A percentile compares a stretch with the other conserved stretches of the same genome.
These are phyloP conservation scores for Murraya paniculata DNA, from an alignment of 345 rosid species.

Conservation along the genomic window DNA sequence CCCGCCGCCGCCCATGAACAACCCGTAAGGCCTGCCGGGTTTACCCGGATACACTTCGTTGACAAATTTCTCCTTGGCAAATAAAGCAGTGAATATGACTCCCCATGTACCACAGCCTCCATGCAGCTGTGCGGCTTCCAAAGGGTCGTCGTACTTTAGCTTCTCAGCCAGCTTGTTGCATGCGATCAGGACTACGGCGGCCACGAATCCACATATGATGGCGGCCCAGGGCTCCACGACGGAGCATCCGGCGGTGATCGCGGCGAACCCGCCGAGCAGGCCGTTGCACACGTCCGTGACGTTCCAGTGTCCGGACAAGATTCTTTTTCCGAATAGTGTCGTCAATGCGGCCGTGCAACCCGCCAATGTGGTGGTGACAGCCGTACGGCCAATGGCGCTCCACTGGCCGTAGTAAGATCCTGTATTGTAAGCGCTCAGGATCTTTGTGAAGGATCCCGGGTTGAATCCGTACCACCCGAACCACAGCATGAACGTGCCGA, in stretches of 20 bases:
- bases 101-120: constrained; percentile 98
- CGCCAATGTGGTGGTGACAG: constrained; percentile 87
- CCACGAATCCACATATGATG: constrained; percentile 74
- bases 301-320: constrained; percentile 84
- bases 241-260: constrained; percentile 79
- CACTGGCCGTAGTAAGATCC: constrained; percentile 60
- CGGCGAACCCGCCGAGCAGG: constrained; percentile 85
- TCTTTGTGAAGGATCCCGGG: constrained; percentile 64
- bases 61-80: constrained; percentile 56
- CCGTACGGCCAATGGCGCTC: constrained; percentile 89
- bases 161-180: constrained; percentile 73
- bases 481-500: constrained; percentile 77
- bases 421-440: constrained; percentile 25
- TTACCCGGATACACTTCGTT: constrained; percentile 46
- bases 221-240: constrained; percentile 98
- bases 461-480: constrained; percentile 88
- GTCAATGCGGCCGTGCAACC: constrained; percentile 87
- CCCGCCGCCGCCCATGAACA: constrained; percentile 91
- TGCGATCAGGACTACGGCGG: constrained; percentile 67
- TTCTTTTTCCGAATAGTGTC: constrained; percentile 76
- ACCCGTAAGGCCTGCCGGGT: constrained; percentile 48
- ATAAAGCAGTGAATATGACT: constrained; percentile 70
- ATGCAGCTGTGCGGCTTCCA: constrained; percentile 82
- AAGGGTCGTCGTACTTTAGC: constrained; percentile 61
- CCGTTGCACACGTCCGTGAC: constrained; percentile 93